These are phyloP conservation scores for Coelastrella sp. DNA, from an alignment of 139 green algal genomes.

Conservation along the genomic window DNA sequence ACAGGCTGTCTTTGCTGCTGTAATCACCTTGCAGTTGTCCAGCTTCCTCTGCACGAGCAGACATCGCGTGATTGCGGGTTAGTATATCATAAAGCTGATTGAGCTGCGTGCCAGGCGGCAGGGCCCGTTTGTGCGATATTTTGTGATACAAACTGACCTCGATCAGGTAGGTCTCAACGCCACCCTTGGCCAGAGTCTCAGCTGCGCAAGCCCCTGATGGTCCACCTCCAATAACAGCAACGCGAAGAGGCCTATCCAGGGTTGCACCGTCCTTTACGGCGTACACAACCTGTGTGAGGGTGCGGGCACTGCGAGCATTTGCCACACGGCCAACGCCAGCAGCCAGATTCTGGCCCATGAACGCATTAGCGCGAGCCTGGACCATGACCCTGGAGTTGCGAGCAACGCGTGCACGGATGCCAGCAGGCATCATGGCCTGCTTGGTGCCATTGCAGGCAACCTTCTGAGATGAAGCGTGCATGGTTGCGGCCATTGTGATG, in stretches of 20 bases:
- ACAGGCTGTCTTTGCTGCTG: not conserved
- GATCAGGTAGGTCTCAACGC: slow-evolving; percentile 96
- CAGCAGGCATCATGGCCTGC: slow-evolving; percentile 5
- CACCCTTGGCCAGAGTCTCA: slow-evolving; percentile 94
- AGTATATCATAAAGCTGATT: not conserved
- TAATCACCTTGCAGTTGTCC: slow-evolving; percentile 48
- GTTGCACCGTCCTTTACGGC: slow-evolving; percentile 79
- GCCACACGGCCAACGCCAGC: not conserved
- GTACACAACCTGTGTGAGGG: slow-evolving; percentile 40
- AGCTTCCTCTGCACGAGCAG: slow-evolving; percentile 69
- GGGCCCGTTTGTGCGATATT: slow-evolving; percentile 99
- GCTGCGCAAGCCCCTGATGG: slow-evolving; percentile 95
- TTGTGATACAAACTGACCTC: slow-evolving; percentile 68
- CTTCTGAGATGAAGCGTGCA: not conserved
- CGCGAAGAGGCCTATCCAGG: slow-evolving; percentile 88
- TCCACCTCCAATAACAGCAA: slow-evolving; percentile 97
- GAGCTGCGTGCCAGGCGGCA: not conserved
- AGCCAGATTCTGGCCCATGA: not conserved
- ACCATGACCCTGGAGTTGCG: not conserved
- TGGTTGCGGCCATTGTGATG: slow-evolving; percentile 3
- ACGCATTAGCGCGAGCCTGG: slow-evolving; percentile 17
- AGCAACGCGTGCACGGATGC: slow-evolving; percentile 9
- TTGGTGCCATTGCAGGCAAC: slow-evolving; percentile 8
- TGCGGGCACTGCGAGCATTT: not conserved
- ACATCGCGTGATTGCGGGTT: not conserved